Base-by-base conservation (phyloP, 768 basidiomycete genomes). In the Nidularia pulvinata region DNA sequence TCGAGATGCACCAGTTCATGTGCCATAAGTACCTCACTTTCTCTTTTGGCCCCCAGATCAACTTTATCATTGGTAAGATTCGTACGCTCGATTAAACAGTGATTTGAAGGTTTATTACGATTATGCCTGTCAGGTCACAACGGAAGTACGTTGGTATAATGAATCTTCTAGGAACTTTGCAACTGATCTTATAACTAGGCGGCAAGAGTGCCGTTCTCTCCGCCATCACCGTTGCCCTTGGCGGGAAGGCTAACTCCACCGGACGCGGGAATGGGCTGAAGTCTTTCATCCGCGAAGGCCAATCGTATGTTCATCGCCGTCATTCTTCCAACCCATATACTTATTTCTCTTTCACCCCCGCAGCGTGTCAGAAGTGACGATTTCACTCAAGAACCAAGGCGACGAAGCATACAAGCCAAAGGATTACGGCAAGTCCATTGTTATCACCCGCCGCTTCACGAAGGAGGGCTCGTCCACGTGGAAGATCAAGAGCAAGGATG, bases 171-270 rank as follows among this genome's bases (percentile, higher is more conserved):
- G 25, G 25, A 30, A 30, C 25, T 42, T 36, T 25, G 10, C 6
- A 35, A 50, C 7, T 43, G 35, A 46, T 10, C 49, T 22, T 37
- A 46, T 50, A 46, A 50, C 50, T 50, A 96, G 95, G 95, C 72
- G 95, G 95, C 13, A 96, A 97, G 72, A 96, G 94, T 64, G 95
- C 96, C 1, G 88, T 95, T 19, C 76, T 98, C 33, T 93, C 95
- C 6, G 97, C 91, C 3, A 87, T 99, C 54, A 92, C 93, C 1
- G 83, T 98, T 10, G 95, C 93, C 3, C 80, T 99, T 2, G 97
- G 97, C 33, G 95, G 95, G 1, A 98, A 96, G 69, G 89, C 96
- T 3, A 82, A 71, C n/a, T 83, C 88, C 0, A 98, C 97, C 2
- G 96, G 97, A 16, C 86, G 96, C 60, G 95, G 91, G 14, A 83